Evolutionary conservation across 495 filamentous ascomycete genomes (phyloP), one percentile per base, ranked within the genome.

Genomic region (Lophiotrema nucula): DNA sequence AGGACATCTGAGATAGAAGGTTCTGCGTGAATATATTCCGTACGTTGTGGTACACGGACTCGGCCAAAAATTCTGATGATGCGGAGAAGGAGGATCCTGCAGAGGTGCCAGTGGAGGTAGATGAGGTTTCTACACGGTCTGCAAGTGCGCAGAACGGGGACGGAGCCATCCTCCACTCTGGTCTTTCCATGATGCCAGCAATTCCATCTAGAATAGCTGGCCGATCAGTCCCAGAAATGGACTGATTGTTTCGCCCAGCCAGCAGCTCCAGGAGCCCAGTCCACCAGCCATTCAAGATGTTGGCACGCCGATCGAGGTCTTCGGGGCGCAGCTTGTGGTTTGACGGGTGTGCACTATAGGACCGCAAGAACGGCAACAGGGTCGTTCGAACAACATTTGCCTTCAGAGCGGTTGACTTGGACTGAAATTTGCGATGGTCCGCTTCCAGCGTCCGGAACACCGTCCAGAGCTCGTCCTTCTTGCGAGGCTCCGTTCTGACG

Each of bases 231-330:
- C 85, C 84, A 43, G 89, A 82, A 35, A 95, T 82, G 5, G 83
- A 83, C 64, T 86, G 80, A 57, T 85, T 84, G 61, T 88, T 76
- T 58, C 79, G 83, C 61, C 85, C 86, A 66, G 91, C 85, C 39
- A 97, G 79, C 77, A 96, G 84, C 53, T 92, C 90, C 39, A 97
- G 72, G 42, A 98, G 78, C 6, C 87, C 92, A 33, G 81, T 89
- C 93, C 93, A 98, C 93, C 93, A 98, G 68, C 90, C 93, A 66
- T 96, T 90, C 38, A 97, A 75, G 31, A 95, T 88, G 33, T 83
- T 83, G 3, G 88, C 81, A 53, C 93, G 79, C 31, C 89, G 82
- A 56, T 98, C 93, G 38, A 97, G 71, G 68, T 96, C 90, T 76
- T 97, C 93, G 4, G 90, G 79, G 26, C 82, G 74, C 23, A 92